Evolutionary conservation across 345 rosid genomes (phyloP).

Genomic region (Gossypium arboreum): DNA sequence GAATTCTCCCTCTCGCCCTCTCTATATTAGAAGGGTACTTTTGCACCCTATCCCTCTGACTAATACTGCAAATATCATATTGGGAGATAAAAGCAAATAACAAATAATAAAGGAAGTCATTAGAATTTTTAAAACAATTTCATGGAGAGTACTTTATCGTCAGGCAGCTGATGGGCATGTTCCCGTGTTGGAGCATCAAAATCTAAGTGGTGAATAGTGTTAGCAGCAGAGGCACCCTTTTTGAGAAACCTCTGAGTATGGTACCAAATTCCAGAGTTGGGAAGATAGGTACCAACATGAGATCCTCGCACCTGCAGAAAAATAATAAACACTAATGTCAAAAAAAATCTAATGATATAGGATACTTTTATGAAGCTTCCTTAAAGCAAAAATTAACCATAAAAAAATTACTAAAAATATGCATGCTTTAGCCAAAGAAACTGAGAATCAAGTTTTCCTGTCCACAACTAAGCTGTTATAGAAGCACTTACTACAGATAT

Average conservation of each 20-base stretch:
- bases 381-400: neutral
- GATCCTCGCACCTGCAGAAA: constrained; percentile 76
- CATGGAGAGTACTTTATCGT: constrained; percentile 61
- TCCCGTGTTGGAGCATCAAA: constrained; percentile 99
- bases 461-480: neutral
- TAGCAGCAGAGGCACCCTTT: constrained; percentile 50
- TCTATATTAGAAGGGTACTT: neutral
- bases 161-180: constrained; percentile 69
- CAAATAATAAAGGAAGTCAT: neutral
- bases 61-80: neutral
- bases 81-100: neutral
- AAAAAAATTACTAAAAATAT: constrained; percentile 3
- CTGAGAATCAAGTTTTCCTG: neutral
- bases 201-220: constrained; percentile 85
- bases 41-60: neutral
- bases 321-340: neutral
- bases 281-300: constrained; percentile 93
- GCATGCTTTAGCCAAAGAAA: neutral
- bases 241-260: constrained; percentile 81
- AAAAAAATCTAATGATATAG: neutral
- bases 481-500: neutral
- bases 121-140: constrained; percentile 2
- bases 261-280: constrained; percentile 93
- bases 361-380: neutral
- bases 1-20: constrained; percentile 5